phyloP scores from a whole-genome alignment of 129 eudicot species.

The Dittrichia graveolens region DNA sequence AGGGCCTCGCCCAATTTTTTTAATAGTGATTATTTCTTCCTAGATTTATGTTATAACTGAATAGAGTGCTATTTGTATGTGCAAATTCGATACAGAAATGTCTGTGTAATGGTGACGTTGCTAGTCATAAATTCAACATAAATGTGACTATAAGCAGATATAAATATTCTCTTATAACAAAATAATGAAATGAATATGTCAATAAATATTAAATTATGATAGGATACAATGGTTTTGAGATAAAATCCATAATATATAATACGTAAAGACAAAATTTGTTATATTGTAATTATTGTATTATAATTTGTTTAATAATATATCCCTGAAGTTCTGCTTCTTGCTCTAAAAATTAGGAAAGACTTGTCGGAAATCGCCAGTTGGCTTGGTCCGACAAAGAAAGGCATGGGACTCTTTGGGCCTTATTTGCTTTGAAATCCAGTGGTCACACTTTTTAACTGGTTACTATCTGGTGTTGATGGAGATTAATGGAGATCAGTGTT shows the following conservation, averaged over 20 bases:
- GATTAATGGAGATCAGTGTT: not conserved
- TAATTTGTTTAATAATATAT: not conserved
- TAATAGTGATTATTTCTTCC: not conserved
- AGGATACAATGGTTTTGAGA: not conserved
- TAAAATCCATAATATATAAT: conserved; percentile 6
- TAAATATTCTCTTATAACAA: conserved; percentile 4
- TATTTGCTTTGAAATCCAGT: not conserved
- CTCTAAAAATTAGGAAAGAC: too few species aligned
- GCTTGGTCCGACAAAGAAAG: too few species aligned
- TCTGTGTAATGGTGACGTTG: not conserved
- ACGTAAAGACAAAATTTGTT: not conserved
- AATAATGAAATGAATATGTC: not conserved
- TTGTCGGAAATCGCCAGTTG: too few species aligned
- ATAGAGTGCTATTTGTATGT: not conserved
- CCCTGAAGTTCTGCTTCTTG: too few species aligned
- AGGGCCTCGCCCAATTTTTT: not conserved
- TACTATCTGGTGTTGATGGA: not conserved
- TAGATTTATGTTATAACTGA: conserved; percentile 6
- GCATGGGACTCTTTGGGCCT: too few species aligned
- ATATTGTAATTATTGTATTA: not conserved
- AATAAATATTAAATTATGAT: not conserved
- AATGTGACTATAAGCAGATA: not conserved
- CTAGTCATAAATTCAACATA: conserved; percentile 2
- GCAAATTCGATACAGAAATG: not conserved
- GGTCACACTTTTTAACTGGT: not conserved